These are phyloP conservation scores for Leccinum longicurvipes DNA, from an alignment of 768 basidiomycete genomes.

Conservation along the genomic window DNA sequence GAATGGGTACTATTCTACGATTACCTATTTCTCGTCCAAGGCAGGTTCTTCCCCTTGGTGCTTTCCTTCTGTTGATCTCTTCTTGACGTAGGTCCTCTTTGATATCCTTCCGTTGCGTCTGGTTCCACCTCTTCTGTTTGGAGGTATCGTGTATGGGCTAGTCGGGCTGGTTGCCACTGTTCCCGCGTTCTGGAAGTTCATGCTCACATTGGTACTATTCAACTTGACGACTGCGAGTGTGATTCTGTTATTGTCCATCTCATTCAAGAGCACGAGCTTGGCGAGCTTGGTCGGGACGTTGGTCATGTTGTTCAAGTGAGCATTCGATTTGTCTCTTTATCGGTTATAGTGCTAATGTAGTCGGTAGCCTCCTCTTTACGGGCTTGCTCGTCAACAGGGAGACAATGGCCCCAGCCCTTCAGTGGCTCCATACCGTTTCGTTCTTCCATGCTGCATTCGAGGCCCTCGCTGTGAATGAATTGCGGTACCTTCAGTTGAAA, in stretches of 20 bases:
- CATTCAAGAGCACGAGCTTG: conserved; percentile 81
- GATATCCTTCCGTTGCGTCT: conserved; percentile 94
- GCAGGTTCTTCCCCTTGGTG: conserved; percentile 29
- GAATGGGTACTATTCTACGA: conserved; percentile 96
- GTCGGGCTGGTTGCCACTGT: conserved; percentile 94
- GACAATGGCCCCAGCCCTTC: conserved; percentile 64
- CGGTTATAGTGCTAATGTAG: conserved; percentile 5
- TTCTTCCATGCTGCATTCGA: conserved; percentile 99
- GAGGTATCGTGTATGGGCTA: conserved; percentile 91
- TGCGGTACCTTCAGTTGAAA: conserved; percentile 89
- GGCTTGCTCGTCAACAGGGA: conserved; percentile 94
- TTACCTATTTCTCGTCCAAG: conserved; percentile 97
- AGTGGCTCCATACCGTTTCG: conserved; percentile 87
- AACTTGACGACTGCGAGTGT: conserved; percentile 94
- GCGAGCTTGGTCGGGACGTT: conserved; percentile 93
- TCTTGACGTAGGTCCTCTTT: conserved; percentile 69
- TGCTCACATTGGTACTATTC: conserved; percentile 93
- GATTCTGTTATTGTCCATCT: conserved; percentile 85
- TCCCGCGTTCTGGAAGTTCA: conserved; percentile 95
- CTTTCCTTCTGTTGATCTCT: not conserved
- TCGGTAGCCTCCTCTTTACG: conserved; percentile 82
- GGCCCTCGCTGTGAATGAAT: conserved; percentile 95
- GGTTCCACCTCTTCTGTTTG: conserved; percentile 92
- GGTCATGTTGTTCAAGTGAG: conserved; percentile 98
- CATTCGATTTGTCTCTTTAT: conserved; percentile 12